Evolutionary conservation across 202 grass and related monocot species (phyloP).

Genomic region (Panicum virgatum): DNA sequence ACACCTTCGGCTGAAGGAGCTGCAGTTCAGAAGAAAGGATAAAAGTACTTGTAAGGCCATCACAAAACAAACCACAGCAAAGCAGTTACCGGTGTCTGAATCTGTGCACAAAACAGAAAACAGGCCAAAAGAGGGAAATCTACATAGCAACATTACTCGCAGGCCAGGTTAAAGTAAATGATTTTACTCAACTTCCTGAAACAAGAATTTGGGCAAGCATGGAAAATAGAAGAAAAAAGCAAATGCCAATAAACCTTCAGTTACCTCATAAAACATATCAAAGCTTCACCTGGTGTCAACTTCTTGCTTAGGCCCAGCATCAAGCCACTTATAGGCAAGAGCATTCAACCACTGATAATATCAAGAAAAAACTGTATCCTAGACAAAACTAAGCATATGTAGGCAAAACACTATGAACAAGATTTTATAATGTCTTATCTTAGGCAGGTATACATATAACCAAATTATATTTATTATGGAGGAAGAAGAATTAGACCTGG

Average conservation of each 20-base stretch:
- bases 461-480: neutral
- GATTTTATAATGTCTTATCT: too few species aligned
- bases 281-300: neutral
- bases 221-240: neutral
- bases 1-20: conserved; percentile 54
- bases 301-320: neutral
- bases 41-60: neutral
- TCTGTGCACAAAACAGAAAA: neutral
- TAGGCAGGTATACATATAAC: too few species aligned
- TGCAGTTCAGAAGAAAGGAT: conserved; percentile 38
- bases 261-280: neutral
- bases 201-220: neutral
- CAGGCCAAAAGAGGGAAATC: neutral
- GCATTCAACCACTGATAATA: neutral
- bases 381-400: neutral
- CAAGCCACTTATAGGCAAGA: neutral
- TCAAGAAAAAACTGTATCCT: neutral
- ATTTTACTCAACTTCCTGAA: neutral
- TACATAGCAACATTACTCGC: neutral
- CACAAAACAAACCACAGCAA: neutral
- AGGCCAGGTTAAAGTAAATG: neutral
- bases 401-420: neutral
- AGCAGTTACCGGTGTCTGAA: neutral
- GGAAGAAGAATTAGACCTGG: conserved; percentile 32
- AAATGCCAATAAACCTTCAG: neutral